A percentile compares a stretch with the other conserved stretches of the same genome.
Evolutionary conservation across 2,329 filamentous ascomycete species (phyloP).

Genomic region (Fusarium xyrophilum): DNA sequence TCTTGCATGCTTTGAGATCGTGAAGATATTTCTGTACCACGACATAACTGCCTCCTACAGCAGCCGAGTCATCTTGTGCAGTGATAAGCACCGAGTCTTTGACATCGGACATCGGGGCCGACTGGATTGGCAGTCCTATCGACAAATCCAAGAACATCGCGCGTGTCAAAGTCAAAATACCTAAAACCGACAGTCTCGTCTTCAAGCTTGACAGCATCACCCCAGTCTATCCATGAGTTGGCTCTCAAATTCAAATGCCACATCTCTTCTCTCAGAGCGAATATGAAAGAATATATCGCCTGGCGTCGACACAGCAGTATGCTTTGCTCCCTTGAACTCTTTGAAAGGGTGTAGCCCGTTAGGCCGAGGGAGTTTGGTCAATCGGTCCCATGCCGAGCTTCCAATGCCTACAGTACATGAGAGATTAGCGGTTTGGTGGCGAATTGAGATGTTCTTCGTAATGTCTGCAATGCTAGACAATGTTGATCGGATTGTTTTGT

Average conservation of each 20-base stretch:
- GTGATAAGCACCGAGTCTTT: slow-evolving; percentile 53
- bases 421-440: slow-evolving; percentile 53
- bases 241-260: slow-evolving; percentile 65
- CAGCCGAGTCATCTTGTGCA: slow-evolving; percentile 49
- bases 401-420: slow-evolving; percentile 63
- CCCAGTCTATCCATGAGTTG: slow-evolving; percentile 60
- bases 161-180: slow-evolving; percentile 67
- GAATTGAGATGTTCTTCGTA: slow-evolving; percentile 61
- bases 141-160: slow-evolving; percentile 65
- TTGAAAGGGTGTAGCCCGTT: slow-evolving; percentile 60
- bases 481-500: slow-evolving; percentile 52
- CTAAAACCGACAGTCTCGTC: slow-evolving; percentile 65
- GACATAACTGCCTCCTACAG: slow-evolving; percentile 61
- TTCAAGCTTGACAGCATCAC: slow-evolving; percentile 54
- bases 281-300: slow-evolving; percentile 67
- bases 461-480: slow-evolving; percentile 55
- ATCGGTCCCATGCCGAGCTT: slow-evolving; percentile 56
- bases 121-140: slow-evolving; percentile 67
- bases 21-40: slow-evolving; percentile 67
- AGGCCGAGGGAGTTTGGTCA: slow-evolving; percentile 55
- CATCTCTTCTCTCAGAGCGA: slow-evolving; percentile 61
- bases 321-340: slow-evolving; percentile 54
- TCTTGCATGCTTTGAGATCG: slow-evolving; percentile 56
- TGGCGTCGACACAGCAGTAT: slow-evolving; percentile 61
- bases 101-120: slow-evolving; percentile 53